Evolutionary conservation across 805 yeast genomes (phyloP).

Genomic region (Clavispora vitiphila): DNA sequence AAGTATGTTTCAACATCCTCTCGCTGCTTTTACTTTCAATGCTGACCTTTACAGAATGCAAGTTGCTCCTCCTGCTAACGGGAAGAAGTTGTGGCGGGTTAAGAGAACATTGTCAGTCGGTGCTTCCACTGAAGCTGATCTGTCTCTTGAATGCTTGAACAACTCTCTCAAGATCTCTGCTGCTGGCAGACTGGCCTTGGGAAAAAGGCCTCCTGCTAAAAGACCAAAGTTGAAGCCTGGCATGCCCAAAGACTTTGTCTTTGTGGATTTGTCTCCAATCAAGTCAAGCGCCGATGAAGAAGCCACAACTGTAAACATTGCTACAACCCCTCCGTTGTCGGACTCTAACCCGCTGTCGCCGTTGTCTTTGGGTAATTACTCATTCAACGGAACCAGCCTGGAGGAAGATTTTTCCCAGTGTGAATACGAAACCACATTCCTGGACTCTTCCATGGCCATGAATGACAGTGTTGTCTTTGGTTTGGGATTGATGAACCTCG

Average conservation of each 20-base stretch:
- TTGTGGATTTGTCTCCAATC: conserved; percentile 42
- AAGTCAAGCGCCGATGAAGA: conserved; percentile 21
- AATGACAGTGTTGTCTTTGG: conserved; percentile 16
- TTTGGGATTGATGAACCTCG: conserved; percentile 27
- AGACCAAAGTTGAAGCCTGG: conserved; percentile 44
- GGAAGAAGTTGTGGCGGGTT: conserved; percentile 43
- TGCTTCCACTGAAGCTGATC: conserved; percentile 13
- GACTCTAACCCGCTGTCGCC: background rate
- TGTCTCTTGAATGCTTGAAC: conserved; percentile 36
- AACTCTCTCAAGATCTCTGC: conserved; percentile 39
- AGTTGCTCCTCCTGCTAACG: conserved; percentile 40
- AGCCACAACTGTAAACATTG: conserved; percentile 1
- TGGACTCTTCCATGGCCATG: conserved; percentile 2
- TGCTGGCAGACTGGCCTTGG: conserved; percentile 30
- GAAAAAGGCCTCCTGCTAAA: conserved; percentile 36
- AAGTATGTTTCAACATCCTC: background rate
- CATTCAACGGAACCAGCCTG: background rate
- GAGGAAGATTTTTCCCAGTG: conserved; percentile 4
- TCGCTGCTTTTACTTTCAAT: background rate
- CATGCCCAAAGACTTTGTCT: conserved; percentile 41
- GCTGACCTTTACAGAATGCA: conserved; percentile 7
- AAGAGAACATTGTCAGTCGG: conserved; percentile 22
- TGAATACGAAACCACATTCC: conserved; percentile 2
- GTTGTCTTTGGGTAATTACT: background rate
- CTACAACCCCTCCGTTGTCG: background rate